These are phyloP conservation scores for Pleurotus citrinopileatus DNA, from an alignment of 768 basidiomycete genomes.

Conservation along the genomic window DNA sequence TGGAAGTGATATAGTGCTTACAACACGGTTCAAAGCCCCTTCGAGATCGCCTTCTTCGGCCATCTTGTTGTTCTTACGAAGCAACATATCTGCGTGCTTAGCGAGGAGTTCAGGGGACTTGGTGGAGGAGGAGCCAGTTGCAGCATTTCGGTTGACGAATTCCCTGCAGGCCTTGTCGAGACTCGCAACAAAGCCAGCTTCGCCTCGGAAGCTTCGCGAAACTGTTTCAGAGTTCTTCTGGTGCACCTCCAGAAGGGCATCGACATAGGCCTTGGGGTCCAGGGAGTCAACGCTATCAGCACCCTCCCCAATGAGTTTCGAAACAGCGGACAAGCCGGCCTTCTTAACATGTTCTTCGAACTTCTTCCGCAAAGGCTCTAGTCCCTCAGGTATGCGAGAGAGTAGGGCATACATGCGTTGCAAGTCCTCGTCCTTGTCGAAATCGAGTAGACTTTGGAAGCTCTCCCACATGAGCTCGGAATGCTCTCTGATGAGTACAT, in stretches of 20 bases:
- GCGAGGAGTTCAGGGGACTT: conserved; percentile 93
- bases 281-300: conserved; percentile 56
- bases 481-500: conserved; percentile 87
- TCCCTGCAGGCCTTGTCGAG: conserved; percentile 94
- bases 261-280: conserved; percentile 94
- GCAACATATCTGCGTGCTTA: conserved; percentile 84
- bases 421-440: conserved; percentile 91
- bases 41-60: conserved; percentile 91
- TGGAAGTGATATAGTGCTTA: conserved; percentile 40
- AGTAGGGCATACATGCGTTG: conserved; percentile 95
- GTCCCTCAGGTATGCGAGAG: conserved; percentile 83
- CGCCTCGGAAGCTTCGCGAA: conserved; percentile 83
- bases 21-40: conserved; percentile 85
- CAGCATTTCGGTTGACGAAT: conserved; percentile 91
- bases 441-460: conserved; percentile 88
- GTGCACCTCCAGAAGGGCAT: conserved; percentile 88
- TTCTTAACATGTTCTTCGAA: conserved; percentile 97
- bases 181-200: conserved; percentile 90
- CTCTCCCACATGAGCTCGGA: conserved; percentile 86
- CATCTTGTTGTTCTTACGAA: conserved; percentile 95
- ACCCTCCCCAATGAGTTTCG: conserved; percentile 63
- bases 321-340: conserved; percentile 79
- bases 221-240: conserved; percentile 90
- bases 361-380: conserved; percentile 86
- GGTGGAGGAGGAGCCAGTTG: conserved; percentile 80